Evolutionary conservation across 306 rosid species (phyloP).

Genomic region (Sophora flavescens): DNA sequence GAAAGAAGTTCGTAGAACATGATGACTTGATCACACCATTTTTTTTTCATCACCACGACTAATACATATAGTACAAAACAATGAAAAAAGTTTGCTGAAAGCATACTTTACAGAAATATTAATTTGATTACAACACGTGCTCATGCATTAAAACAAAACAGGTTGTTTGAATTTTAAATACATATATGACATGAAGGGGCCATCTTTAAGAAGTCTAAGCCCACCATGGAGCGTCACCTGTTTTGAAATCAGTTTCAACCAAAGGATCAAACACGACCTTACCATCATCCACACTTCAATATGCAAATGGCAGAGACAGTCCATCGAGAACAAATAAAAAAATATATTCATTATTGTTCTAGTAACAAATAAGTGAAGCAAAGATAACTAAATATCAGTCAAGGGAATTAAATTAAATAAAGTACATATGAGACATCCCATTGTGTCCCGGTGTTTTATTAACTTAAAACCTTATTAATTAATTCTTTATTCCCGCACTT

Average conservation of each 20-base stretch:
- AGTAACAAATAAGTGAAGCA: no score
- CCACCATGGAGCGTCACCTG: constrained; percentile 93
- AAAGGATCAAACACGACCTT: constrained; percentile 90
- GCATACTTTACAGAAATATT: constrained; percentile 26
- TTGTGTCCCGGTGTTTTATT: no score
- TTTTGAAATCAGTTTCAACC: constrained; percentile 95
- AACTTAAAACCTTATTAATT: no score
- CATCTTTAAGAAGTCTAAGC: constrained; percentile 50
- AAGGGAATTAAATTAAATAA: no score
- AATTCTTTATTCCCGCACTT: no score
- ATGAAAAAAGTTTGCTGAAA: no score
- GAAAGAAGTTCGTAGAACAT: no score
- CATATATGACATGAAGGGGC: not conserved
- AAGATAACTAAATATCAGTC: not conserved
- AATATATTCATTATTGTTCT: not conserved
- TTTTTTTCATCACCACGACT: no score
- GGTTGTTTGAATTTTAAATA: constrained; percentile 24
- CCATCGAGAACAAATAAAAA: constrained; percentile 32
- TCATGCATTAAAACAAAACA: constrained; percentile 42
- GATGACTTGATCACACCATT: no score
- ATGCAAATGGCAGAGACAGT: constrained; percentile 87
- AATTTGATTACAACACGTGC: constrained; percentile 30
- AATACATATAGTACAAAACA: no score
- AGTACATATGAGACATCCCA: no score
- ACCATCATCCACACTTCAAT: constrained; percentile 75